A percentile compares a stretch with the other conserved stretches of the same genome.
phyloP scores from a whole-genome alignment of 257 asterid species.

The Solanum raphanifolium region DNA sequence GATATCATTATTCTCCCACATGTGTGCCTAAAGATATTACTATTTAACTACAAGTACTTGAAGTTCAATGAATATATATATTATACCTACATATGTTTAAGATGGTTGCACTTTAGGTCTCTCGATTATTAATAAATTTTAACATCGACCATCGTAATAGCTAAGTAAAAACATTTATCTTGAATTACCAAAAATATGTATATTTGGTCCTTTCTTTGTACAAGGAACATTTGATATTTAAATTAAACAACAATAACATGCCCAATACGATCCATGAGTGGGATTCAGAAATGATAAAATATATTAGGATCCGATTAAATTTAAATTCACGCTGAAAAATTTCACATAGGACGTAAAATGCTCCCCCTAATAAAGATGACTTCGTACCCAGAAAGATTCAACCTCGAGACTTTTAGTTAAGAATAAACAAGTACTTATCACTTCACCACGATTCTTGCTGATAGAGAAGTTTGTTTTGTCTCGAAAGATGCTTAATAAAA shows the following conservation, averaged over 20 bases:
- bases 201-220: neutral
- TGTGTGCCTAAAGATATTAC: neutral
- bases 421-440: rapidly evolving
- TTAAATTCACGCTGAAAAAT: neutral
- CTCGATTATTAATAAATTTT: neutral
- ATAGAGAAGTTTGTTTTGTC: neutral
- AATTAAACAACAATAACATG: neutral
- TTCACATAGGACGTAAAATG: rapidly evolving
- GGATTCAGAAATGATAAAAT: neutral
- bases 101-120: neutral
- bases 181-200: neutral
- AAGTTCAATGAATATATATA: neutral
- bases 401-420: neutral
- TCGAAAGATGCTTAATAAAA: neutral
- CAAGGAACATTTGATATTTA: neutral
- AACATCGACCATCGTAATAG: neutral
- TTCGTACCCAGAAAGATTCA: rapidly evolving
- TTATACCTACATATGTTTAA: neutral
- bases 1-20: neutral
- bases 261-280: rapidly evolving
- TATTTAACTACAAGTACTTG: neutral
- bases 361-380: neutral
- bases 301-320: rapidly evolving
- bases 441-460: too few species aligned
- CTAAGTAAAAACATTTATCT: neutral